Base-by-base conservation (phyloP, 176 grass and related monocot species). In the Lolium perenne region DNA sequence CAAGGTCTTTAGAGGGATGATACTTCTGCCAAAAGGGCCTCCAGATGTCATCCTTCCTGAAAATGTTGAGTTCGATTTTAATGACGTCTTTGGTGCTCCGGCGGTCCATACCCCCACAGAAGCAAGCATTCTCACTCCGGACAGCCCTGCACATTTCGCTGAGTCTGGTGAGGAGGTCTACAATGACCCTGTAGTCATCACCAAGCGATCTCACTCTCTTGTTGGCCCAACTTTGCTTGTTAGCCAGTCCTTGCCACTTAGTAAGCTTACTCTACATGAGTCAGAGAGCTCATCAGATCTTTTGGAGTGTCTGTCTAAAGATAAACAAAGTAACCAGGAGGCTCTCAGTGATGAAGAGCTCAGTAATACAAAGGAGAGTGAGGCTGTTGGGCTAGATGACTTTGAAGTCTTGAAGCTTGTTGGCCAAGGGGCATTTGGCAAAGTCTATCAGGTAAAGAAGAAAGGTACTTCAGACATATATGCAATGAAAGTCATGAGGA, bases 401-500 rank as follows among this genome's bases (percentile, higher is more conserved):
- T 99, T 99, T 48, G 97, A 99, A 89, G 70, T 96, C 51, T 83
- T 96, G 87, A 99, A 99, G 85, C 89, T 99, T 78, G 97, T 99
- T 21, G 97, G 97, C 38, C 94, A 99, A 88, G 97, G 97, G 20
- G 92, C 97, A 71, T 99, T 99, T 90, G 97, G 97, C 54, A 99
- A 99, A 87, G 97, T 99, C 17, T 99, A 82, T 85, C 97, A 99
- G 77, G 97, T 99, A 57, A 96, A 78, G 81, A 99, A 90, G 88
- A 96, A 91, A 86, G 90, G 90, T n/a, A 94, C 94, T 86, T 94
- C 87, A 77, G 97, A 99, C 83, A 99, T 99, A 78, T 99, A 96
- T 78, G 97, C 97, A 80, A 99, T 99, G 97, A 99, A 99, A 84
- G 97, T 99, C 71, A 89, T 99, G 94, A 91, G 97, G 82, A 99